Conservation (phyloP, 164 flowering plant genomes). For the Nymphaea colorata region DNA sequence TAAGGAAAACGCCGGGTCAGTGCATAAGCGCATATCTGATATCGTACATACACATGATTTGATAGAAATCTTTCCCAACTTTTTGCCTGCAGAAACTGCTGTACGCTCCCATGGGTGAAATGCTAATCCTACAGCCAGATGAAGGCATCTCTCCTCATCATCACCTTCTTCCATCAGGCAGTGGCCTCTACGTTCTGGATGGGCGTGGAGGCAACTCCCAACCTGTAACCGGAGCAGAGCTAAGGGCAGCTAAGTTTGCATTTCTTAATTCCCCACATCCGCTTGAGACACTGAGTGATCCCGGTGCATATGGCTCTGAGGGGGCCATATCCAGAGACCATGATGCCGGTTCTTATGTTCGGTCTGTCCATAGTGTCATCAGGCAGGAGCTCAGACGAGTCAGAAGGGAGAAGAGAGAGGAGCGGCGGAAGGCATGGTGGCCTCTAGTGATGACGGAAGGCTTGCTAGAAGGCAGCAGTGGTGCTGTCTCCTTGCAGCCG, state of each 20-base stretch:
- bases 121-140: slow-evolving; percentile 87
- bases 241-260: slow-evolving; percentile 51
- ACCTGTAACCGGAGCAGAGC: slow-evolving; percentile 20
- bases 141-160: slow-evolving; percentile 78
- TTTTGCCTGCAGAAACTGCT: slow-evolving; percentile 46
- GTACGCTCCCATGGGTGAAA: slow-evolving; percentile 86
- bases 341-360: slow-evolving; percentile 80
- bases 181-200: slow-evolving; percentile 46
- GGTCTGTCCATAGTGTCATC: slow-evolving; percentile 45
- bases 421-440: slow-evolving; percentile 62
- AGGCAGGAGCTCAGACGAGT: slow-evolving; percentile 56
- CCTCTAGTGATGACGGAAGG: slow-evolving; percentile 36
- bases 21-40: background rate
- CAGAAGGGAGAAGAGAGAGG: slow-evolving; percentile 52
- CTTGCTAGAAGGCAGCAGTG: slow-evolving; percentile 8
- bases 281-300: slow-evolving; percentile 80
- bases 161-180: slow-evolving; percentile 87
- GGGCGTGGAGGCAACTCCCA: background rate
- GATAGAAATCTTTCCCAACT: background rate
- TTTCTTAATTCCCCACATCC: slow-evolving; percentile 93
- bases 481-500: slow-evolving; percentile 14
- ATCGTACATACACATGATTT: no score
- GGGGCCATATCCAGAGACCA: slow-evolving; percentile 84
- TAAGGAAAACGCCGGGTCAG: no score
- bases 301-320: slow-evolving; percentile 82